Evolutionary conservation across 768 basidiomycete genomes (phyloP).

Genomic region (Mrakia frigida): DNA sequence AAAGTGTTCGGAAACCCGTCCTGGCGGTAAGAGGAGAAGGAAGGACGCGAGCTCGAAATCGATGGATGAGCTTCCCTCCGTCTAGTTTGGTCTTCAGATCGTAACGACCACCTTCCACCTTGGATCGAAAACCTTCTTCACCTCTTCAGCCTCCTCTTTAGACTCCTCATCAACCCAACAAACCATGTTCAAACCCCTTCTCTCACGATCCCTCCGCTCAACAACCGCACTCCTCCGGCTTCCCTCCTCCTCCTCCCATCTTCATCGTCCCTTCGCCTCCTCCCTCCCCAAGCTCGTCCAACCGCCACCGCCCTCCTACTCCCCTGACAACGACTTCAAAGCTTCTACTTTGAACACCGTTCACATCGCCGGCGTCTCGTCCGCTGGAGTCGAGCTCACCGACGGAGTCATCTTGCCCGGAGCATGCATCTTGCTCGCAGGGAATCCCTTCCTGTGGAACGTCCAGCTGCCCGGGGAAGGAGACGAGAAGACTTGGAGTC

Average conservation of each 20-base stretch:
- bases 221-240: neutral
- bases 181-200: neutral
- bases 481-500: constrained; percentile 51
- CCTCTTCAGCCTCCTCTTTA: neutral
- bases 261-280: neutral
- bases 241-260: neutral
- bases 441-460: constrained; percentile 86
- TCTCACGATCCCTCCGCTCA: neutral
- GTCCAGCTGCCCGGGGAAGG: constrained; percentile 51
- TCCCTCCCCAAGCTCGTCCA: neutral
- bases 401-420: constrained; percentile 57
- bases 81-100: too few relatives aligned
- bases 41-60: neutral
- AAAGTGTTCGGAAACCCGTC: too few relatives aligned
- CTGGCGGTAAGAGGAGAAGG: neutral
- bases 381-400: neutral
- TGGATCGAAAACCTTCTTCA: neutral
- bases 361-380: neutral
- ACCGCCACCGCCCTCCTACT: neutral
- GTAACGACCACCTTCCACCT: neutral
- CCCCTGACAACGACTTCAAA: neutral
- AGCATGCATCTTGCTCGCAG: constrained; percentile 77
- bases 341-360: neutral
- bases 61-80: neutral
- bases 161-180: neutral